phyloP scores from a whole-genome alignment of 2,329 filamentous ascomycete genomes.

The Neurospora sp. region DNA sequence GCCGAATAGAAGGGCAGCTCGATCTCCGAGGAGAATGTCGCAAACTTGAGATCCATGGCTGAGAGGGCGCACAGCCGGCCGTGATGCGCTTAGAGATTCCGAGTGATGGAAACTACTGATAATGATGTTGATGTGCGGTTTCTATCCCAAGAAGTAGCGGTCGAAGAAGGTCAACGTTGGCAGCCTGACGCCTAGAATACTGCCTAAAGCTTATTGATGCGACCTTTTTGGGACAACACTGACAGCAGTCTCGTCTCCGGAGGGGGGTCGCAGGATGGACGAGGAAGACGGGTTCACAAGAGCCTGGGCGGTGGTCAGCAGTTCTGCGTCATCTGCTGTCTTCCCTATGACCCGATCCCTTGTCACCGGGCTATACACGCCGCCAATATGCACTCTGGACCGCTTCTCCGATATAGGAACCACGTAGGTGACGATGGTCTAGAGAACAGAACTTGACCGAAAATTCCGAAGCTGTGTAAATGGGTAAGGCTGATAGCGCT shows the following conservation, averaged over 20 bases:
- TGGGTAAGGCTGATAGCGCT: neutral
- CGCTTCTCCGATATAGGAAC: neutral
- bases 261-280: neutral
- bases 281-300: neutral
- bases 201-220: neutral
- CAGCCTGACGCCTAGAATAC: neutral
- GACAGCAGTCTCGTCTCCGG: neutral
- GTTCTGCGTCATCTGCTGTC: slow-evolving; percentile 6
- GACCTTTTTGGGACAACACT: neutral
- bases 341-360: slow-evolving; percentile 7
- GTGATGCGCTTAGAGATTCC: neutral
- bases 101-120: neutral
- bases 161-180: neutral
- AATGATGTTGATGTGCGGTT: neutral
- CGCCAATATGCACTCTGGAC: neutral
- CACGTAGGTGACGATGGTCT: neutral
- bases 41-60: slow-evolving; percentile 50
- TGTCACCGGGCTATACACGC: slow-evolving; percentile 10
- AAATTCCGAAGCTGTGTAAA: neutral
- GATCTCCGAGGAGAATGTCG: slow-evolving; percentile 86
- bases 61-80: slow-evolving; percentile 27
- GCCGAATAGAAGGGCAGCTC: slow-evolving; percentile 92
- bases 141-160: neutral
- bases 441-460: neutral
- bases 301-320: slow-evolving; percentile 10